Evolutionary conservation across 2,329 filamentous ascomycete species (phyloP).

Genomic region (Plectosphaerella sp.): DNA sequence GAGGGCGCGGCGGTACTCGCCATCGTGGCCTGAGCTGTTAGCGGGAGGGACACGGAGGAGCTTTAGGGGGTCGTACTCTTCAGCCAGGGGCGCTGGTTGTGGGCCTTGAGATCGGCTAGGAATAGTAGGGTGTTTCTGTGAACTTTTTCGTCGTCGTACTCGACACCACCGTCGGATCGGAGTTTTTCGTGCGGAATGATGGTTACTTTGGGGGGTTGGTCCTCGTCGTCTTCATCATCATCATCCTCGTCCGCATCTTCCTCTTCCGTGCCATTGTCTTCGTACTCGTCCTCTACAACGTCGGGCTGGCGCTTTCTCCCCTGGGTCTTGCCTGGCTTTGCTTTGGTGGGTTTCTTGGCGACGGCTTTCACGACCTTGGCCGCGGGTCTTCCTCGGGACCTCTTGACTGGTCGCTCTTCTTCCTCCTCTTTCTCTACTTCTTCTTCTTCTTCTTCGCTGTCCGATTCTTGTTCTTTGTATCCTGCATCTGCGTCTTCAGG

Average conservation of each 20-base stretch:
- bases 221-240: slow-evolving; percentile 25
- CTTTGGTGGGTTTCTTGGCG: neutral
- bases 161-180: slow-evolving; percentile 32
- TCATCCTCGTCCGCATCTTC: slow-evolving; percentile 15
- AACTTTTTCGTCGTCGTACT: slow-evolving; percentile 47
- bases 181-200: slow-evolving; percentile 37
- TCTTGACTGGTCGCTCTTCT: slow-evolving; percentile 6
- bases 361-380: slow-evolving; percentile 1
- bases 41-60: neutral
- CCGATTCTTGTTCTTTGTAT: neutral
- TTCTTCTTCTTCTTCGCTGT: slow-evolving; percentile 7
- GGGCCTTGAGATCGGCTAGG: slow-evolving; percentile 52
- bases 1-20: slow-evolving; percentile 71
- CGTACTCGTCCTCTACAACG: slow-evolving; percentile 2
- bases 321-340: slow-evolving; percentile 3
- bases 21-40: slow-evolving; percentile 61
- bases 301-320: slow-evolving; percentile 15
- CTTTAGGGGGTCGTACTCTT: slow-evolving; percentile 37
- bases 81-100: slow-evolving; percentile 56
- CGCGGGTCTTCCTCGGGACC: slow-evolving; percentile 8
- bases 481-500: slow-evolving; percentile 10
- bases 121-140: slow-evolving; percentile 57
- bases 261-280: slow-evolving; percentile 13
- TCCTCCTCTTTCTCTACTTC: slow-evolving; percentile 6
- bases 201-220: slow-evolving; percentile 28